Base-by-base conservation (phyloP, 2,329 filamentous ascomycete species). In the Paecilomyces formosus region DNA sequence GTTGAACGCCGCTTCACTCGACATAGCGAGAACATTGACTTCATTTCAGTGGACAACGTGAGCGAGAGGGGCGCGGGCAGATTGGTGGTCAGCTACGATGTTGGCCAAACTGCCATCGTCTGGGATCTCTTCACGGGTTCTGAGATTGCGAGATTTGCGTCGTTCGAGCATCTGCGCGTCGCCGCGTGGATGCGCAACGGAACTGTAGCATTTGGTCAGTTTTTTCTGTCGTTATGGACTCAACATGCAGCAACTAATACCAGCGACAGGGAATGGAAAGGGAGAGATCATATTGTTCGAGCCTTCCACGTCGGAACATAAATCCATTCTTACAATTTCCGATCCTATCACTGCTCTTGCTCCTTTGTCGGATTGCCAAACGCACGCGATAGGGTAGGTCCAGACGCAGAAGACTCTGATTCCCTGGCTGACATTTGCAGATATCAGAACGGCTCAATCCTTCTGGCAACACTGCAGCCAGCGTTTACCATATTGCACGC, bases 151-250 rank as follows among this genome's bases (percentile, higher is more conserved):
- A 85, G 92, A n/a, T 97, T 97, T 77, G 87, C 88, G 24, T 94
- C 92, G 0, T 97, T 96, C 69, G 91, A 96, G 69, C 85, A 89
- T 64, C 82, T 97, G 62, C 87, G 87, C 22, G 88, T 90, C 30
- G 93, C 92, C 39, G 82, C 89, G 12, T 99, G 94, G 91, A 97
- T 99, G 92, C 85, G 88, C 52, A 97, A 97, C 76, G 94, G 94
- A 57, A 96, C 96, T 76, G 88, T 99, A 64, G 93, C 91, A 39
- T 97, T 97, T 79, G 94, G 93, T 97, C 81, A 74, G 86, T 39
- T 33, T 28, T 61, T 21, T 56, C 57, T 26, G 26, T 49, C 21
- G 26, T 31, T 31, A 60, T 49, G 7, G 35, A 35, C 22, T 30
- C 7, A 28, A 58, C 53, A 54, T 57, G 15, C 53, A 55, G 28